Evolutionary conservation across 331 rosid genomes (phyloP), one percentile per base, ranked within the genome.

Genomic region (Erythrophleum ivorense): DNA sequence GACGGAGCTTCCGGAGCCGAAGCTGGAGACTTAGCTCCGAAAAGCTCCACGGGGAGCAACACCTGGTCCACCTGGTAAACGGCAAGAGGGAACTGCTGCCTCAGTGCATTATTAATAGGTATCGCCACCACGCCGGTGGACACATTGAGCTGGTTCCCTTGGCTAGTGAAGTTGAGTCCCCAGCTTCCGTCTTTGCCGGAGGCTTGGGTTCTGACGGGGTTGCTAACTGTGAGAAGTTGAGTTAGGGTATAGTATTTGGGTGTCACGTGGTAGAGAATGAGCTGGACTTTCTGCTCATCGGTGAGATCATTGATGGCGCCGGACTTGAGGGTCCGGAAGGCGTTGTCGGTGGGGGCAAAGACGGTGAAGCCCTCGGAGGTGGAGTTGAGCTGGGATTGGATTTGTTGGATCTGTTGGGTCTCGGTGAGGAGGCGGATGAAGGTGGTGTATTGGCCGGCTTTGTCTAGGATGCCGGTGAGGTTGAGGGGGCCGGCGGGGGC

Each of bases 311-410:
- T 95, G 24, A 95, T 77, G 54, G 91, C 72, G 7, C 97, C 99
- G 13, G 94, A 2, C 21, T 78, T 66, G 53, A 94, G 99, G 82
- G 67, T 86, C 40, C 53, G 84, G 84, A 95, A 95, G 79, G 97
- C 99, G 52, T 93, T 93, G 86, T 95, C 98, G 2, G 99, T 93
- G 6, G 99, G 99, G 0, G 98, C 97, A 1, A 95, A 84, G 80
- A 95, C 38, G 0, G 94, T 87, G 52, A 93, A 36, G 33, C 99
- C 98, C 5, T 93, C 84, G 0, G 87, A 31, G 31, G 89, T 84
- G 55, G 84, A 80, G 73, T 92, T 92, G 63, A 95, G 93, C 64
- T 93, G 97, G 83, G 63, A 87, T 1, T 81, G 63, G 33, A 95
- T 86, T 83, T 93, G 98, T 21, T 9, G 69, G 10, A 48, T 69